Conservation (phyloP, 805 yeast genomes). For the Schwanniomyces pseudopolymorphus region DNA sequence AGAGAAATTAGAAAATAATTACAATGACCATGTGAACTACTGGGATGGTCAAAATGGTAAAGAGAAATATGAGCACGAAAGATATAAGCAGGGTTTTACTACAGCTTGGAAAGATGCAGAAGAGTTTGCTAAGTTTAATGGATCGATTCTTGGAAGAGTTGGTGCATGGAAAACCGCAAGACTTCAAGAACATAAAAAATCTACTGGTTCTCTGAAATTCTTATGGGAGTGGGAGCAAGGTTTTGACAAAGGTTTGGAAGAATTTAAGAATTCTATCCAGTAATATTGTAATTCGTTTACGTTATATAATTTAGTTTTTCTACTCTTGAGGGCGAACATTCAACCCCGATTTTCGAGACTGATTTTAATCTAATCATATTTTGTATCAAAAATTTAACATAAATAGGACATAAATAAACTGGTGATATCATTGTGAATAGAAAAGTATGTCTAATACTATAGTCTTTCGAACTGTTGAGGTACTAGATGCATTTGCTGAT, state of each 20-base stretch:
- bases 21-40: constrained; percentile 54
- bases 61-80: constrained; percentile 73
- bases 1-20: constrained; percentile 35
- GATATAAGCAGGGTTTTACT: constrained; percentile 75
- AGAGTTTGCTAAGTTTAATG: constrained; percentile 67
- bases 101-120: constrained; percentile 73
- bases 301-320: constrained; percentile 1
- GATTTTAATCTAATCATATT: not conserved
- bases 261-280: constrained; percentile 25
- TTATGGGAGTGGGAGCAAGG: constrained; percentile 94
- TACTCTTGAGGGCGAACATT: not conserved
- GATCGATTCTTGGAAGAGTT: constrained; percentile 71
- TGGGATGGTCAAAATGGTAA: constrained; percentile 64
- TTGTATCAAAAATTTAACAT: too few relatives aligned
- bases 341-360: not conserved
- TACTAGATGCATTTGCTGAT: constrained; percentile 4
- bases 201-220: constrained; percentile 55
- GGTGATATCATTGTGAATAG: not conserved
- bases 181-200: constrained; percentile 54
- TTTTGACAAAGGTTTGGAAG: constrained; percentile 59
- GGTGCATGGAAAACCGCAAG: constrained; percentile 69
- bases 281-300: not conserved
- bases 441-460: constrained; percentile 1
- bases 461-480: not conserved
- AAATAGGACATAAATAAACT: not conserved